Conservation (phyloP, 495 filamentous ascomycete species). For the Tuber umbilicatum region DNA sequence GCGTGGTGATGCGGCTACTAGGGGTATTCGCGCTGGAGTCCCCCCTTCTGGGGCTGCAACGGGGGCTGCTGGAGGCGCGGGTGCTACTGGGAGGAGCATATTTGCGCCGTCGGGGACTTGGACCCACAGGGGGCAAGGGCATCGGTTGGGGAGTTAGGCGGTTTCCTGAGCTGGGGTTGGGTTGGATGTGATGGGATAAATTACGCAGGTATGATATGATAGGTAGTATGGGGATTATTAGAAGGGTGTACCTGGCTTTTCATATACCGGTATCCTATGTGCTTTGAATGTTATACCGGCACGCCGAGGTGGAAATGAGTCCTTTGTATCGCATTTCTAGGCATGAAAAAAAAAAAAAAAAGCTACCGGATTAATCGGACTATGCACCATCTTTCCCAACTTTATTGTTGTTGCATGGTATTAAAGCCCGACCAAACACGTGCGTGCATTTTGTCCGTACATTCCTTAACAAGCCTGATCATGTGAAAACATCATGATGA, state of each 20-base stretch:
- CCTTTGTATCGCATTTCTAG: background rate
- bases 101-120: conserved; percentile 30
- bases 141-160: conserved; percentile 34
- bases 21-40: conserved; percentile 11
- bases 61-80: conserved; percentile 23
- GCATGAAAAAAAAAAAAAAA: background rate
- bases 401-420: background rate
- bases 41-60: conserved; percentile 27
- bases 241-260: background rate
- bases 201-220: background rate
- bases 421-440: background rate
- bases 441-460: background rate
- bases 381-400: background rate
- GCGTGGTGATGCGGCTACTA: conserved; percentile 16
- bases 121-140: conserved; percentile 37
- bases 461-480: background rate
- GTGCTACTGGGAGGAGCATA: conserved; percentile 25
- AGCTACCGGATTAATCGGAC: background rate
- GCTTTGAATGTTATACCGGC: too few species aligned
- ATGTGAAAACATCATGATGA: background rate
- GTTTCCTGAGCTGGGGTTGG: background rate
- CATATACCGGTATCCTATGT: too few species aligned
- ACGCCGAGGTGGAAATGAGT: background rate
- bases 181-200: background rate
- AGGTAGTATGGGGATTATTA: background rate